phyloP scores from a whole-genome alignment of 2,329 filamentous ascomycete species.

The Ceratocystis destructans region DNA sequence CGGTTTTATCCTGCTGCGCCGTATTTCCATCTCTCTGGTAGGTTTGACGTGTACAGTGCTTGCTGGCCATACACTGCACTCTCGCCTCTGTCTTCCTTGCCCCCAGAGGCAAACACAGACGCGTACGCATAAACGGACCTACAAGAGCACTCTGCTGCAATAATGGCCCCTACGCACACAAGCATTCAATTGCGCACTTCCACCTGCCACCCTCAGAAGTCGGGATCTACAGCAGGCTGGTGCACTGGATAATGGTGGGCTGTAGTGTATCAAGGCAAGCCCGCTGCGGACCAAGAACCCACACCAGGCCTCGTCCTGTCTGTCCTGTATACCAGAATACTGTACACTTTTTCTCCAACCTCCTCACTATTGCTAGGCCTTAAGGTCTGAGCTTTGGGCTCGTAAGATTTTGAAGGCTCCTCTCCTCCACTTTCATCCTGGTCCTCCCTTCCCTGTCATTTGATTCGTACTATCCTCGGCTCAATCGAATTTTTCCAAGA shows the following conservation, averaged over 20 bases:
- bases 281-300: neutral
- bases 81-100: neutral
- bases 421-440: too few relatives aligned
- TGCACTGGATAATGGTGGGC: neutral
- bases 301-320: neutral
- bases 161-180: neutral
- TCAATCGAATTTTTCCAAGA: neutral
- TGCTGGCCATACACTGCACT: neutral
- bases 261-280: neutral
- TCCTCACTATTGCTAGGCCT: neutral
- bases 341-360: neutral
- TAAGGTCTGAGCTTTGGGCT: too few relatives aligned
- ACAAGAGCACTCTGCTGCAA: neutral
- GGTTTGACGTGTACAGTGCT: neutral
- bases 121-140: neutral
- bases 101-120: too few relatives aligned
- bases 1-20: neutral
- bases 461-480: neutral
- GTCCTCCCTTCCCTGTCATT: slow-evolving; percentile 1
- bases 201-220: too few relatives aligned
- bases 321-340: neutral
- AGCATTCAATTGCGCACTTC: too few relatives aligned
- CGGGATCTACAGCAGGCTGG: neutral
- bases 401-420: too few relatives aligned
- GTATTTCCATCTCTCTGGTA: neutral